A percentile compares a stretch with the other conserved stretches of the same genome.
Evolutionary conservation across 352 stramenopile species (phyloP).

Genomic region (Peronospora farinosa): DNA sequence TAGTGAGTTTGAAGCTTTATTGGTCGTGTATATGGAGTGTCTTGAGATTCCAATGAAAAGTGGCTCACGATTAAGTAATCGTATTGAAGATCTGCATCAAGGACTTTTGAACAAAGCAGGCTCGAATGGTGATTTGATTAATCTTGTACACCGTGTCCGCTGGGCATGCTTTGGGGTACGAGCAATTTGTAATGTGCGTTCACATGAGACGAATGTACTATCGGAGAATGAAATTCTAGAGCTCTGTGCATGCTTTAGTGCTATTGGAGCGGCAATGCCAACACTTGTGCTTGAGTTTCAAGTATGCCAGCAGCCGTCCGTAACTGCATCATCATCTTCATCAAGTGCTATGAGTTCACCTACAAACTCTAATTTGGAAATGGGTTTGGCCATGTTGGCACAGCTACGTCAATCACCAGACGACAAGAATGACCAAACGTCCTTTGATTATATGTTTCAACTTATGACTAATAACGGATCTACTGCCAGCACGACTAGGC

Average conservation of each 20-base stretch:
- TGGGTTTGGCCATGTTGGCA: slow-evolving; percentile 20
- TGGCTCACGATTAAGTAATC: slow-evolving; percentile 22
- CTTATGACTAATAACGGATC: slow-evolving; percentile 29
- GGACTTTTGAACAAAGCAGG: slow-evolving; percentile 19
- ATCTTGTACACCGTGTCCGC: slow-evolving; percentile 28
- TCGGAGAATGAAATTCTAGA: slow-evolving; percentile 30
- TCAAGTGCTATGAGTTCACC: slow-evolving; percentile 12
- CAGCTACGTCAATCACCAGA: slow-evolving; percentile 22
- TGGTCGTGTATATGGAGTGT: slow-evolving; percentile 28
- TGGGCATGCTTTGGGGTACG: slow-evolving; percentile 28
- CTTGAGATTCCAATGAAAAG: slow-evolving; percentile 19
- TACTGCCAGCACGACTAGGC: slow-evolving; percentile 13
- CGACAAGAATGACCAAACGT: slow-evolving; percentile 10
- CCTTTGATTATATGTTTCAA: slow-evolving; percentile 29
- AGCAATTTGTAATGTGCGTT: slow-evolving; percentile 24
- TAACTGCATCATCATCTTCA: slow-evolving; percentile 2
- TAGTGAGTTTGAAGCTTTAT: slow-evolving; percentile 26
- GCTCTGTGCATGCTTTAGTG: slow-evolving; percentile 29
- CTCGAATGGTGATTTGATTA: slow-evolving; percentile 20
- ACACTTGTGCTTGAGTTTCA: slow-evolving; percentile 26
- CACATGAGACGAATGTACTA: slow-evolving; percentile 17
- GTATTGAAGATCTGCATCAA: slow-evolving; percentile 31
- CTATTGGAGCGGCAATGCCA: slow-evolving; percentile 24
- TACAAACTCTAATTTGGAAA: slow-evolving; percentile 15
- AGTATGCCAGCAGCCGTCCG: slow-evolving; percentile 10